A percentile compares a stretch with the other conserved stretches of the same genome.
Evolutionary conservation across 1,284 basidiomycete species (phyloP).

Genomic region (Rhizoctonia solani): DNA sequence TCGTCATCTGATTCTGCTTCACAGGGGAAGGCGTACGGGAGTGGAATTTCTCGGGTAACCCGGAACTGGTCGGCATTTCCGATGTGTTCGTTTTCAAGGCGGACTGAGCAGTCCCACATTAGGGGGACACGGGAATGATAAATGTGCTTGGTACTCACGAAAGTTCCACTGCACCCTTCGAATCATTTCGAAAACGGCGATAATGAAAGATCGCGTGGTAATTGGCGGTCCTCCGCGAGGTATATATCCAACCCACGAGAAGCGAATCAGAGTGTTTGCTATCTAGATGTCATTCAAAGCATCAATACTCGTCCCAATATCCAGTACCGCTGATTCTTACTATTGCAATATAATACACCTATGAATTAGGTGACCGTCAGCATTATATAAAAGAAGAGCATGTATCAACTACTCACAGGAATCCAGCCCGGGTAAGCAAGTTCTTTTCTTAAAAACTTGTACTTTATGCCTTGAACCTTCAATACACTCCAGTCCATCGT

Average conservation of each 20-base stretch:
- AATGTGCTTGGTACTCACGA: constrained; percentile 59
- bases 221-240: constrained; percentile 56
- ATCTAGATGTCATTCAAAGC: constrained; percentile 50
- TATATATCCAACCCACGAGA: constrained; percentile 81
- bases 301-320: too few relatives aligned
- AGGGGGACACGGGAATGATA: too few relatives aligned
- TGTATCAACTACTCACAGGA: constrained; percentile 64
- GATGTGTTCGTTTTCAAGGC: constrained; percentile 85
- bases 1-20: constrained; percentile 38
- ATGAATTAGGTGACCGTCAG: neutral
- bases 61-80: constrained; percentile 84
- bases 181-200: constrained; percentile 74
- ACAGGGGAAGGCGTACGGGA: constrained; percentile 68
- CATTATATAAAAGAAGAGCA: too few relatives aligned
- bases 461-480: constrained; percentile 54
- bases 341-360: constrained; percentile 77
- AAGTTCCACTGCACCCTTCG: constrained; percentile 92
- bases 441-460: constrained; percentile 74
- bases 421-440: constrained; percentile 67
- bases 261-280: constrained; percentile 74
- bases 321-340: too few relatives aligned
- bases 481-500: constrained; percentile 83
- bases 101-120: too few relatives aligned
- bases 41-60: constrained; percentile 72
- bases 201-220: constrained; percentile 68